Evolutionary conservation across 768 basidiomycete species (phyloP).

Genomic region (Nidularia sp.): DNA sequence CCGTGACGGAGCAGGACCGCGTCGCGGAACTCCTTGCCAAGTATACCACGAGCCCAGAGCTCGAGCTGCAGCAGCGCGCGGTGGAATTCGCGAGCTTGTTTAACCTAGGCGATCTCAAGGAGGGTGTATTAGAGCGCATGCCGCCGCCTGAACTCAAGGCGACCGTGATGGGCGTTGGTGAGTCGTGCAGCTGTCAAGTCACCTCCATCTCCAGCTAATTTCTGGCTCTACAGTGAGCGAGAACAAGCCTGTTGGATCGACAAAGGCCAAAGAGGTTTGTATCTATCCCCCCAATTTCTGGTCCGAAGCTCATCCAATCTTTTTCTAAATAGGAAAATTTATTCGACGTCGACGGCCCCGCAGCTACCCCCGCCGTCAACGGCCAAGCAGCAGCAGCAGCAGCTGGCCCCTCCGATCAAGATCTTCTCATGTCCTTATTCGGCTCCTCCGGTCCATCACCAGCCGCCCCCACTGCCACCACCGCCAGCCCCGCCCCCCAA

Average conservation of each 20-base stretch:
- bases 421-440: slow-evolving; percentile 91
- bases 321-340: slow-evolving; percentile 55
- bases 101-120: slow-evolving; percentile 65
- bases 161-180: slow-evolving; percentile 93
- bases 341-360: slow-evolving; percentile 67
- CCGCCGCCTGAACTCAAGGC: slow-evolving; percentile 97
- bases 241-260: slow-evolving; percentile 93
- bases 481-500: slow-evolving; percentile 42
- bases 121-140: slow-evolving; percentile 95
- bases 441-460: slow-evolving; percentile 46
- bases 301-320: slow-evolving; percentile 1
- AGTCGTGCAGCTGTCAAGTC: slow-evolving; percentile 13
- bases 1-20: slow-evolving; percentile 66
- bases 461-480: slow-evolving; percentile 21
- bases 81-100: slow-evolving; percentile 92
- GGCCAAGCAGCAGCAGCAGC: slow-evolving; percentile 38
- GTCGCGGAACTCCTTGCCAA: slow-evolving; percentile 74
- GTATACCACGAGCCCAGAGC: slow-evolving; percentile 84
- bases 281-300: slow-evolving; percentile 1
- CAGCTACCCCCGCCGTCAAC: slow-evolving; percentile 34
- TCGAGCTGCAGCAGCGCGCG: slow-evolving; percentile 93
- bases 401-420: slow-evolving; percentile 53
- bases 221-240: slow-evolving; percentile 67
- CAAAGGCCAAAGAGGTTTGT: slow-evolving; percentile 67
- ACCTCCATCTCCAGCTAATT: not conserved